Base-by-base conservation (phyloP, 1,139 yeast species). In the Candida neerlandica region DNA sequence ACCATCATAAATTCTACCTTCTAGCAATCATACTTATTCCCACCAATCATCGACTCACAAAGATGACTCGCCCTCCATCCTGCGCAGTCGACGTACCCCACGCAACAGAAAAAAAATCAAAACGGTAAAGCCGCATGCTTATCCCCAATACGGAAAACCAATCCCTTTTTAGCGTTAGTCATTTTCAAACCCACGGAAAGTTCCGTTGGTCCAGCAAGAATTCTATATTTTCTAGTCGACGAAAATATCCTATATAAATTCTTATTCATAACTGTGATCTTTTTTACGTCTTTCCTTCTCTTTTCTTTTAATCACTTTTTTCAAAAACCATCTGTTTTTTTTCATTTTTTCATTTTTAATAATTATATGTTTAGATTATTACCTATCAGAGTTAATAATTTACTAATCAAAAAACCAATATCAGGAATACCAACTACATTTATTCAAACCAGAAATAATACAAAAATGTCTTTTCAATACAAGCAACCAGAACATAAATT, bases 401-500 rank as follows among this genome's bases (percentile, higher is more conserved):
- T 41, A 27, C 9, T 27, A 18, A 27, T 29, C n/a, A 40, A 27
- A 30, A 33, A 21, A 10, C 40, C 15, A 21, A 33, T 35, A 7
- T 7, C 27, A 4, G 5, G 5, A 33, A 54, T 33, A 10, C 46
- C 45, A 32, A 19, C 46, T n/a, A 30, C 43, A 18, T n/a, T 18
- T 34, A 18, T 37, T 21, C 15, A 19, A 23, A 23, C 27, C 27
- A 23, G 27, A 23, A 19, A 15, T 29, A 34, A 34, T 34, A 29
- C 38, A 10, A 50, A 41, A 49, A 51, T 53, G 56, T 46, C 52
- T 5, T 47, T 49, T 35, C 49, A 51, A 30, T 51, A 51, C 29
- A 71, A 74, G 53, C 82, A 78, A 63, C 70, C 77, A 30, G 71
- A 67, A 46, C 85, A 80, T 62, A 78, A 78, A 58, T 73, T 82